Evolutionary conservation across 371 early-diverging fungal genomes (phyloP).

Genomic region (Massospora cicadina): DNA sequence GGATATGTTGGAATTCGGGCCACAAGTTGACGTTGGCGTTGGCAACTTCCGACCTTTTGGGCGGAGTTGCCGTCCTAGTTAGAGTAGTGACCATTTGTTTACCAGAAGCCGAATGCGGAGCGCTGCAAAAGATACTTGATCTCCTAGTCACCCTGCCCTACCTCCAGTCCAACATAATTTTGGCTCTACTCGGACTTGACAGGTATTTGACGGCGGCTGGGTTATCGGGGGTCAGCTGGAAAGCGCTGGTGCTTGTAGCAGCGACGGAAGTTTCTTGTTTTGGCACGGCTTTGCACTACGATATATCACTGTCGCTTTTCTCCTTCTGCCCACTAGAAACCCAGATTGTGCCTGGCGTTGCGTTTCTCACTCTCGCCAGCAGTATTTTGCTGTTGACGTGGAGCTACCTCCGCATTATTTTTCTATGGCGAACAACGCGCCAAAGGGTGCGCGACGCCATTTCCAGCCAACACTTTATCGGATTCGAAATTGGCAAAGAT

Average conservation of each 20-base stretch:
- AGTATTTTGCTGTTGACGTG: not conserved
- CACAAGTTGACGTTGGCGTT: not conserved
- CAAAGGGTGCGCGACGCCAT: not conserved
- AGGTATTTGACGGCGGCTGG: not conserved
- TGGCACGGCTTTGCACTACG: not conserved
- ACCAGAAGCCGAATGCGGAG: not conserved
- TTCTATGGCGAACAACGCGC: not conserved
- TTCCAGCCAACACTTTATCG: not conserved
- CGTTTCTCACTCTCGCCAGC: not conserved
- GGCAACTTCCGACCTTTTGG: not conserved
- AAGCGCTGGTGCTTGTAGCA: not conserved
- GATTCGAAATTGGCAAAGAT: not conserved
- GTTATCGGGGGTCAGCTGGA: not conserved
- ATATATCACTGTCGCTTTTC: not conserved
- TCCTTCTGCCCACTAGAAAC: not conserved
- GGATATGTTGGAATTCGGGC: not conserved
- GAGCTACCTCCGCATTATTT: not conserved
- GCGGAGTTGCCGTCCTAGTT: not conserved
- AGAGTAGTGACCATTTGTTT: not conserved
- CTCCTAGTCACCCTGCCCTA: not conserved
- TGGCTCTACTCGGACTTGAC: not conserved
- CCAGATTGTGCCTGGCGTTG: not conserved
- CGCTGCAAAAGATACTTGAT: not conserved
- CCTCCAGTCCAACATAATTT: not conserved
- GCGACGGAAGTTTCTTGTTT: not conserved